These are phyloP conservation scores for Copromyces sp. DNA, from an alignment of 495 filamentous ascomycete genomes.

Conservation along the genomic window DNA sequence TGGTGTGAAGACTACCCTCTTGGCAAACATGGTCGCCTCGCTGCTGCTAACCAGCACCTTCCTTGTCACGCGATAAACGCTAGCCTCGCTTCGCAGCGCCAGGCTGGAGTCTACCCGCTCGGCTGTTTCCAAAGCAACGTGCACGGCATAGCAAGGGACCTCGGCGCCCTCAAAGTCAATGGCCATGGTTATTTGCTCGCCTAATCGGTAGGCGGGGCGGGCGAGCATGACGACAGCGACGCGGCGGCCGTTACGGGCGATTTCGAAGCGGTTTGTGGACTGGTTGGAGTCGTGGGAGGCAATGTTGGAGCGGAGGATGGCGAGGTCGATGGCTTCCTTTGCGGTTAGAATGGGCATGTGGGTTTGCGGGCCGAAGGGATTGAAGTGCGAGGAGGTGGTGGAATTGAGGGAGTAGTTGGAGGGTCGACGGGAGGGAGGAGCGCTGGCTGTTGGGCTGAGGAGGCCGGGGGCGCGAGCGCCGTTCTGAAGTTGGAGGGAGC, in stretches of 20 bases:
- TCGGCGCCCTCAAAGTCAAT: slow-evolving; percentile 70
- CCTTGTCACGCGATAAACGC: slow-evolving; percentile 75
- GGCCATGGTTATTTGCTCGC: slow-evolving; percentile 71
- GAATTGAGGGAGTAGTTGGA: slow-evolving; percentile 34
- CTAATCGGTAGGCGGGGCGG: slow-evolving; percentile 83
- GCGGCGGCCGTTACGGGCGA: slow-evolving; percentile 74
- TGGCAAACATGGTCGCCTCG: slow-evolving; percentile 71
- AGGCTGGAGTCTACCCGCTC: slow-evolving; percentile 69
- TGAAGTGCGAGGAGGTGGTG: slow-evolving; percentile 10
- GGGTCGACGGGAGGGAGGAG: slow-evolving; percentile 42
- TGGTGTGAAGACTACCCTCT: slow-evolving; percentile 66
- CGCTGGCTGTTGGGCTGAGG: slow-evolving; percentile 56
- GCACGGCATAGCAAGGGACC: slow-evolving; percentile 69
- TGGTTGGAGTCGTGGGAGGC: slow-evolving; percentile 43
- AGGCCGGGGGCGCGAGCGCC: slow-evolving; percentile 40
- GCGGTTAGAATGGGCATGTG: slow-evolving; percentile 36
- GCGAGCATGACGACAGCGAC: slow-evolving; percentile 83
- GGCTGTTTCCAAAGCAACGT: slow-evolving; percentile 64
- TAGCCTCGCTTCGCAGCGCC: slow-evolving; percentile 73
- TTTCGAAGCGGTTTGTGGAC: slow-evolving; percentile 82
- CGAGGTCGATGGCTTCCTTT: slow-evolving; percentile 84
- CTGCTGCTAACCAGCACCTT: slow-evolving; percentile 64
- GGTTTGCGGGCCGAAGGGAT: slow-evolving; percentile 5
- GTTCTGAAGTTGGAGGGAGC: slow-evolving; percentile 35
- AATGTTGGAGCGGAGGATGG: slow-evolving; percentile 70